Percentiles rank a stretch among this genome's conserved stretches.
phyloP scores from a whole-genome alignment of 257 asterid species.

The Ligustrum vulgare region DNA sequence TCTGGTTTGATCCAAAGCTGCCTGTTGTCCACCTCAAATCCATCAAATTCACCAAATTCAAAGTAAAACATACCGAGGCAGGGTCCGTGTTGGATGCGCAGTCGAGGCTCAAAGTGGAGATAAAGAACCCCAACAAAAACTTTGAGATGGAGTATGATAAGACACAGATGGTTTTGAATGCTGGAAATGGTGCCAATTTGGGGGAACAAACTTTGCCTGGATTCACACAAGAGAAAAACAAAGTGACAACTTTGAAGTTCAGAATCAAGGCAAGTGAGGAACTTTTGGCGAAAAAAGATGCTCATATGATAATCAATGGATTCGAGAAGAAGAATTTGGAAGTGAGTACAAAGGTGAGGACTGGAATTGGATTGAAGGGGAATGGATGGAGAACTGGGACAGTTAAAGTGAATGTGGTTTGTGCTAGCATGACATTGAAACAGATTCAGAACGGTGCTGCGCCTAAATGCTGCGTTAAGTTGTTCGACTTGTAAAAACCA shows the following conservation, averaged over 20 bases:
- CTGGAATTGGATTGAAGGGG: conserved; percentile 30
- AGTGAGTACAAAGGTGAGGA: conserved; percentile 29
- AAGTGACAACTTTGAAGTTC: conserved; percentile 28
- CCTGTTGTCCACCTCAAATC: conserved; percentile 42
- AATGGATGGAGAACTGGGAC: conserved; percentile 28
- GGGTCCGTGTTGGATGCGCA: conserved; percentile 36
- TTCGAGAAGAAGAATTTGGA: conserved; percentile 30
- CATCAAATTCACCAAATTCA: conserved; percentile 30
- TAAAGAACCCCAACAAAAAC: conserved; percentile 41
- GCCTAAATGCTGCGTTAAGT: conserved; percentile 30
- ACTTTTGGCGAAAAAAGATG: conserved; percentile 20
- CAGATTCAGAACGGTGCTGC: conserved; percentile 25
- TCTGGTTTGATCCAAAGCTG: conserved; percentile 46
- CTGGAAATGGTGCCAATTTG: conserved; percentile 18
- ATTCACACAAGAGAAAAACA: conserved; percentile 28
- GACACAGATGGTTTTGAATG: conserved; percentile 18
- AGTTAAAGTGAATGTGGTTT: conserved; percentile 26
- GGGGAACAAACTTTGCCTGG: conserved; percentile 33
- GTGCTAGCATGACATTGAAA: conserved; percentile 26
- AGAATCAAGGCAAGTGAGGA: conserved; percentile 1
- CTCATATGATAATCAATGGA: conserved; percentile 26
- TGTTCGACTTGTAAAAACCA: conserved; percentile 33
- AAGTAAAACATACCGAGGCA: conserved; percentile 12
- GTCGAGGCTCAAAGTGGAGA: conserved; percentile 19
- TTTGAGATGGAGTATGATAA: conserved; percentile 36